Evolutionary conservation across 73 alveolate species (phyloP), one percentile per base, ranked within the genome.

Genomic region (Symbiodinium natans): DNA sequence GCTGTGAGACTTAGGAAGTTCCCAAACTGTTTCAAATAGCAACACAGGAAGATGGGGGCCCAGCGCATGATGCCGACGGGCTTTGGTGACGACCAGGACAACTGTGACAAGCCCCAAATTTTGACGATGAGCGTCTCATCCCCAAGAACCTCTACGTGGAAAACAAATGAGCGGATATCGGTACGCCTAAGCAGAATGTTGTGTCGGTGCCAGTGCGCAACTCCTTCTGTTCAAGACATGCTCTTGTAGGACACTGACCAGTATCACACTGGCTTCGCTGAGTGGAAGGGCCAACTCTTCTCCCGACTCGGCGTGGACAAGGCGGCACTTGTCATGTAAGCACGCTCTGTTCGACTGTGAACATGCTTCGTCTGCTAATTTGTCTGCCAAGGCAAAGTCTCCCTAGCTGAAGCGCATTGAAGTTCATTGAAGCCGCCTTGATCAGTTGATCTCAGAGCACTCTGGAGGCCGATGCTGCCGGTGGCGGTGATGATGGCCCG

Each of bases 61-160:
- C 97, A 90, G 77, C 87, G 97, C 77, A 90, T 92, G 92, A 92
- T 92, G 98, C 98, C 98, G 17, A 80, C 92, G 41, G 98, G 93
- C 93, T 82, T 40, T 9, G 93, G 93, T 2, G 74, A 43, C 43
- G 80, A 41, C 59, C 74, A 41, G 74, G 93, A 82, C 63, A 21
- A 38, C 46, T 7, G n/a, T 29, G 13, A 13, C 6, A 13, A 46
- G 21, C 59, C 13, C 59, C 59, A n/a, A n/a, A n/a, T n/a, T n/a
- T n/a, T n/a, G n/a, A n/a, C n/a, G n/a, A n/a, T n/a, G n/a, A n/a
- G n/a, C n/a, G n/a, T n/a, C n/a, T n/a, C n/a, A n/a, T n/a, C n/a
- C n/a, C n/a, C n/a, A n/a, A n/a, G n/a, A n/a, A n/a, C n/a, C n/a
- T n/a, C n/a, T n/a, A n/a, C n/a, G n/a, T n/a, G n/a, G n/a, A n/a